phyloP scores from a whole-genome alignment of 1,284 basidiomycete species.

The Papiliotrema nemorosa region DNA sequence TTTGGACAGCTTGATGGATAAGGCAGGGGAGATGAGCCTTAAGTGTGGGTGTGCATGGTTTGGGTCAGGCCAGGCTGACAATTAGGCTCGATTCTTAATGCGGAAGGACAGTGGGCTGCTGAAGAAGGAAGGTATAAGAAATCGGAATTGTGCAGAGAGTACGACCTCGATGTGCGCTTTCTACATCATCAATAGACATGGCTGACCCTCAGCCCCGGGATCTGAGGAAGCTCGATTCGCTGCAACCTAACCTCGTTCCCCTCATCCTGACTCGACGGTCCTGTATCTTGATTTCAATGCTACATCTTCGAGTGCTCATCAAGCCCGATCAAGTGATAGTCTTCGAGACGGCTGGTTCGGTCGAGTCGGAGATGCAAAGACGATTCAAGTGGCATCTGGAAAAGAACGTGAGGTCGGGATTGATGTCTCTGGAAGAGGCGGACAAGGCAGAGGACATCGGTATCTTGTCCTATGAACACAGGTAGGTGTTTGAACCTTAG shows the following conservation, averaged over 20 bases:
- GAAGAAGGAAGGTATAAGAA: constrained; percentile 88
- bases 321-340: constrained; percentile 89
- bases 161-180: constrained; percentile 73
- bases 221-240: constrained; percentile 91
- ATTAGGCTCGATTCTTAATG: constrained; percentile 79
- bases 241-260: constrained; percentile 89
- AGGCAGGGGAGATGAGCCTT: constrained; percentile 46
- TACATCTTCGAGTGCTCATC: constrained; percentile 90
- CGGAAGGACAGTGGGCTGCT: constrained; percentile 79
- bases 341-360: constrained; percentile 84
- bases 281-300: constrained; percentile 87
- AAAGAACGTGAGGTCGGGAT: constrained; percentile 52
- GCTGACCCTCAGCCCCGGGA: constrained; percentile 72
- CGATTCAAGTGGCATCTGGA: constrained; percentile 85
- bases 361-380: constrained; percentile 77
- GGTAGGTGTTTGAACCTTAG: too few relatives aligned
- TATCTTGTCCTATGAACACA: constrained; percentile 76
- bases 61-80: background rate
- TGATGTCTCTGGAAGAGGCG: constrained; percentile 13
- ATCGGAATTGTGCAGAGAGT: constrained; percentile 79
- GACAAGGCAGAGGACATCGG: constrained; percentile 29
- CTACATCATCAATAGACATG: background rate
- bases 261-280: constrained; percentile 86
- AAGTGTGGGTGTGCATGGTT: constrained; percentile 31
- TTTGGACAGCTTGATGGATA: constrained; percentile 48